phyloP scores from a whole-genome alignment of 305 asterid species.

The Rubia tinctorum region DNA sequence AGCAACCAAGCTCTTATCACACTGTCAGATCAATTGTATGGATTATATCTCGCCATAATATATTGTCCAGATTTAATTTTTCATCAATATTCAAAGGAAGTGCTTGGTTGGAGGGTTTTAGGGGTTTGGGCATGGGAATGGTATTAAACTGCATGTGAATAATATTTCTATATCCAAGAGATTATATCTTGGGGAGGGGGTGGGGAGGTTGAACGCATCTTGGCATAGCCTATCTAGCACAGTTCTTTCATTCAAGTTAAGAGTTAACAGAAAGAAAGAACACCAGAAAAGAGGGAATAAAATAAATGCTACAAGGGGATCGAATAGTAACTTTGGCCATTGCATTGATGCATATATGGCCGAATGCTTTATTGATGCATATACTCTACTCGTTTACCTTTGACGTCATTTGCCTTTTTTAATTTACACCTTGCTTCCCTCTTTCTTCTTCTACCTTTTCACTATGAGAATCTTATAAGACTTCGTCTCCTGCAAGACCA shows the following conservation, averaged over 20 bases:
- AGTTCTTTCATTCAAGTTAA: background rate
- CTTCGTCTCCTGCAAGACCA: no score
- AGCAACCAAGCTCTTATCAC: background rate
- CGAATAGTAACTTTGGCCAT: background rate
- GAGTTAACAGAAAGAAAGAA: background rate
- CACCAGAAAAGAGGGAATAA: background rate
- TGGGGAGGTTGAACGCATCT: no score
- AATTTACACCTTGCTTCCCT: no score
- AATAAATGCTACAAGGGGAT: background rate
- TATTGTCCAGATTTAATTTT: background rate
- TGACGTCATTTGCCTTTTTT: no score
- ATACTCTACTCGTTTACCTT: no score
- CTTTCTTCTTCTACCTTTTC: no score
- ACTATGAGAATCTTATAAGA: no score
- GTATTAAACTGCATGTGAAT: no score
- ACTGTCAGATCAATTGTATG: background rate
- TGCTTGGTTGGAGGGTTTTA: background rate
- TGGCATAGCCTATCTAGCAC: background rate
- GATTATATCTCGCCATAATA: background rate
- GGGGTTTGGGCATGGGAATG: background rate
- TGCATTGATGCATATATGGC: background rate
- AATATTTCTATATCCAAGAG: background rate
- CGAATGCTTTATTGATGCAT: background rate
- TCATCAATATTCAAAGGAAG: background rate
- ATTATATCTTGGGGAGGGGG: background rate